Evolutionary conservation across 208 protist genomes (phyloP).

Genomic region (Phytomonas sp.): DNA sequence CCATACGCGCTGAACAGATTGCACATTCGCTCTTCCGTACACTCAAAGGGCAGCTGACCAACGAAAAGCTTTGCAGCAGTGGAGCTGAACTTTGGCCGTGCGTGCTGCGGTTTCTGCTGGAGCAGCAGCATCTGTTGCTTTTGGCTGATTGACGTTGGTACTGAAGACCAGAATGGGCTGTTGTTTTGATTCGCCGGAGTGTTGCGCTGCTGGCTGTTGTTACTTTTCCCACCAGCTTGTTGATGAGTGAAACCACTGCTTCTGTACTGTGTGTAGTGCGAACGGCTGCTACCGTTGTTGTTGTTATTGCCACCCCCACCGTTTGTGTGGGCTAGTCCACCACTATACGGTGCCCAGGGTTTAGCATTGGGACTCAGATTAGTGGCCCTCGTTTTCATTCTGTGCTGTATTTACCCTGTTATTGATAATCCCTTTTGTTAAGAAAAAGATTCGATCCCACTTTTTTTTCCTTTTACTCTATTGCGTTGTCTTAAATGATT

Average conservation of each 20-base stretch:
- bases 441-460: background rate
- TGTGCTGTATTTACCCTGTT: background rate
- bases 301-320: slow-evolving; percentile 5
- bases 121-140: slow-evolving; percentile 15
- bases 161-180: background rate
- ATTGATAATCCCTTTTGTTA: background rate
- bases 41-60: slow-evolving; percentile 81
- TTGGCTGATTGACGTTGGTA: background rate
- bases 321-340: slow-evolving; percentile 7
- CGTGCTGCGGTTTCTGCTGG: slow-evolving; percentile 18
- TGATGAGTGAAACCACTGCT: background rate
- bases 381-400: slow-evolving; percentile 19
- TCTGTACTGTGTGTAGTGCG: background rate
- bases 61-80: slow-evolving; percentile 76
- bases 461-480: background rate
- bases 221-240: background rate
- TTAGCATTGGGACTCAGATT: slow-evolving; percentile 49
- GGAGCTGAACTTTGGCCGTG: slow-evolving; percentile 29
- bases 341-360: slow-evolving; percentile 38
- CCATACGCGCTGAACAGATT: slow-evolving; percentile 83
- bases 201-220: background rate
- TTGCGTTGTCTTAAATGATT: background rate
- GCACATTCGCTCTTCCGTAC: slow-evolving; percentile 68
- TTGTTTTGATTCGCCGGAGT: background rate
- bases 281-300: slow-evolving; percentile 13